Evolutionary conservation across 768 basidiomycete species (phyloP).

Genomic region (Chalciporus pseudorubinellus): DNA sequence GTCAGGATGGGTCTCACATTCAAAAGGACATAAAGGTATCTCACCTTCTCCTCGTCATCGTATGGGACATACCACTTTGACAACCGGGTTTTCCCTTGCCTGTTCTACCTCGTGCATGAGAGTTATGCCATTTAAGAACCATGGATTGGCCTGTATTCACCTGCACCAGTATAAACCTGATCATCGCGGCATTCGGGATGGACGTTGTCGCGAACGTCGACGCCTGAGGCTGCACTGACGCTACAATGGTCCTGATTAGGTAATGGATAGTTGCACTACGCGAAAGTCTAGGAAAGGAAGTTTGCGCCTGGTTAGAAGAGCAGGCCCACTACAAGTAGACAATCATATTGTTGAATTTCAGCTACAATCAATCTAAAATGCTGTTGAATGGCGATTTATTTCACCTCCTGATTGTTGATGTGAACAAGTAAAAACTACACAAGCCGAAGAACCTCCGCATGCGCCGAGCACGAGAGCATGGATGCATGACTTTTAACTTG

Average conservation of each 20-base stretch:
- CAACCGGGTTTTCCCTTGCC: constrained; percentile 95
- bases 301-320: too few species aligned
- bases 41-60: constrained; percentile 97
- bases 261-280: constrained; percentile 6
- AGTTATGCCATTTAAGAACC: background rate
- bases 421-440: background rate
- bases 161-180: constrained; percentile 97
- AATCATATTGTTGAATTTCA: too few species aligned
- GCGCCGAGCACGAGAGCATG: background rate
- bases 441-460: background rate
- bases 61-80: constrained; percentile 99
- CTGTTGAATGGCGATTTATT: too few species aligned
- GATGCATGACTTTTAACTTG: constrained; percentile 2
- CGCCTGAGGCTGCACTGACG: background rate
- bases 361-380: too few species aligned
- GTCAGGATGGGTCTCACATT: background rate
- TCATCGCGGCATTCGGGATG: constrained; percentile 54
- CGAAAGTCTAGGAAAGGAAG: background rate
- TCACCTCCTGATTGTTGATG: background rate
- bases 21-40: constrained; percentile 6
- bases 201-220: background rate
- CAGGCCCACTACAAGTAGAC: too few species aligned
- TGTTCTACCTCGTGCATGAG: constrained; percentile 56
- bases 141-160: constrained; percentile 39
- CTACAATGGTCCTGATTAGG: constrained; percentile 15